Conservation (phyloP, 78 protist species). For the Paratrimastix pyriformis region DNA sequence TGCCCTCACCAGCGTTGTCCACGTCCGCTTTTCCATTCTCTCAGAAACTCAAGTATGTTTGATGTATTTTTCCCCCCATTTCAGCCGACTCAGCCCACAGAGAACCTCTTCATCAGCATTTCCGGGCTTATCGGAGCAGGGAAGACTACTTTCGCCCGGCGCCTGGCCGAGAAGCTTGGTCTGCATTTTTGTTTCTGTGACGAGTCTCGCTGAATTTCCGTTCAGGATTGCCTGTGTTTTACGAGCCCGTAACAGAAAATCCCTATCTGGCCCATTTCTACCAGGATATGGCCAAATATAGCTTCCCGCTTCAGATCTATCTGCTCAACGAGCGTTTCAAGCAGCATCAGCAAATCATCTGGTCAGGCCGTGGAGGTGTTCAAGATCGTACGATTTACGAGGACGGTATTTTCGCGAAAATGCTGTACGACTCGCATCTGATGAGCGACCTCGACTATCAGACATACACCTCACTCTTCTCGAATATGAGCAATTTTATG, state of each 20-base stretch:
- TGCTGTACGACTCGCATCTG: constrained; percentile 46
- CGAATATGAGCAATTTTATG: constrained; percentile 58
- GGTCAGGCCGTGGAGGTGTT: constrained; percentile 43
- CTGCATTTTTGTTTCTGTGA: neutral
- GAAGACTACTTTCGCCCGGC: constrained; percentile 30
- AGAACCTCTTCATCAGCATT: neutral
- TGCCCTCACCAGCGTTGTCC: too few species aligned
- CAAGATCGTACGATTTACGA: constrained; percentile 65
- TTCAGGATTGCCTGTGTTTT: constrained; percentile 5
- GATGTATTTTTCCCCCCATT: too few species aligned
- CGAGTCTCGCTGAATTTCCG: neutral
- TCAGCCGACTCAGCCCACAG: too few species aligned
- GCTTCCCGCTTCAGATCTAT: constrained; percentile 58
- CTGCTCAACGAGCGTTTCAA: constrained; percentile 54
- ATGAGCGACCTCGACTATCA: constrained; percentile 54
- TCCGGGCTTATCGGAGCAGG: constrained; percentile 45
- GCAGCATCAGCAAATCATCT: constrained; percentile 52
- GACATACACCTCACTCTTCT: constrained; percentile 49
- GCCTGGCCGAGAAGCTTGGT: too few species aligned
- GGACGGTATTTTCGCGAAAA: constrained; percentile 56
- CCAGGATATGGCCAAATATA: constrained; percentile 46
- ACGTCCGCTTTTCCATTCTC: too few species aligned
- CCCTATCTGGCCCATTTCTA: constrained; percentile 54
- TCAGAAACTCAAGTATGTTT: too few species aligned
- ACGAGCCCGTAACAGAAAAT: constrained; percentile 59